Conservation (phyloP, 169 alveolate species). For the Perkinsus marinus region DNA sequence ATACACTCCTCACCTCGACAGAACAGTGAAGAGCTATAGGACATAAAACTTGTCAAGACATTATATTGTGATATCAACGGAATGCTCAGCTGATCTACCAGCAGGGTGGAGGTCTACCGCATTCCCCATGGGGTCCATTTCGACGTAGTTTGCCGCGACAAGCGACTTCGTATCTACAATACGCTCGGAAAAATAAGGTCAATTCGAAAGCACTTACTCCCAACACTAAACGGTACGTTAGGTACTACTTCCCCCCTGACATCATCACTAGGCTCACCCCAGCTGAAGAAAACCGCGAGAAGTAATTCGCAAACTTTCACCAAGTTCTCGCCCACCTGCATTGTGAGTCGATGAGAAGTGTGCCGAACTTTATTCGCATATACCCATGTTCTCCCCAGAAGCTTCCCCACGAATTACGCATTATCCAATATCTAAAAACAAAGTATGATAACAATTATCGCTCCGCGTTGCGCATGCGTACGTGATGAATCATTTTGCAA, state of each 20-base stretch:
- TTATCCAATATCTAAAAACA: conserved; percentile 36
- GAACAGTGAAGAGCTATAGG: background rate
- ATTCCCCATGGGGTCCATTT: background rate
- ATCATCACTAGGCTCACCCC: background rate
- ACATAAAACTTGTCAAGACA: background rate
- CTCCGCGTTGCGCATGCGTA: too few relatives aligned
- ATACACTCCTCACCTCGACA: background rate
- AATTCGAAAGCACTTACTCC: background rate
- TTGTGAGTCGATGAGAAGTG: background rate
- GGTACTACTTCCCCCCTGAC: background rate
- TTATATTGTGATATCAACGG: background rate
- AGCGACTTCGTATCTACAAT: background rate
- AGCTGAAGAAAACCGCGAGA: background rate
- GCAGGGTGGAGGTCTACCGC: background rate
- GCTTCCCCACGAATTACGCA: conserved; percentile 59
- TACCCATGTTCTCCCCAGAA: conserved; percentile 57
- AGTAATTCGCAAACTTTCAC: background rate
- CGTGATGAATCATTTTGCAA: too few relatives aligned
- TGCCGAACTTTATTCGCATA: background rate
- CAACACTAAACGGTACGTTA: background rate
- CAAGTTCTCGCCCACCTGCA: background rate
- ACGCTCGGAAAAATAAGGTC: background rate
- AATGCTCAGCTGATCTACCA: background rate
- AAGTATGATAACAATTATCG: too few relatives aligned
- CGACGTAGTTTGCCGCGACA: background rate